These are phyloP conservation scores for Gorgonomyces haynaldii DNA, from an alignment of 192 early-diverging fungal genomes.

Conservation along the genomic window DNA sequence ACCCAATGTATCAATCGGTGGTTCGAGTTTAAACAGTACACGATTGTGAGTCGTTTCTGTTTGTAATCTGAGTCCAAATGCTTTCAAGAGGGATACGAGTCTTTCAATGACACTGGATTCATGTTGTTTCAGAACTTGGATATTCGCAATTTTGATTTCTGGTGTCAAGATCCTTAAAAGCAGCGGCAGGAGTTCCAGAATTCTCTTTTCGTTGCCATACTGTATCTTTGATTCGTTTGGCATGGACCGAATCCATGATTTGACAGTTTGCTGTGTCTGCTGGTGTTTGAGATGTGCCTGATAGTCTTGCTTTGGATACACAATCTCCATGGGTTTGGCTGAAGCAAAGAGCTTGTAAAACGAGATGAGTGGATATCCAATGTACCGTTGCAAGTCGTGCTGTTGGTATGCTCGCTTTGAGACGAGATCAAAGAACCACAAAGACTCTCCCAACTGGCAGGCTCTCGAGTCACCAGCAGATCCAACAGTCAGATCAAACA, in stretches of 20 bases:
- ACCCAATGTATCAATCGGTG: no score
- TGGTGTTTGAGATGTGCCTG: slow-evolving; percentile 42
- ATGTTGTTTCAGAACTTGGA: slow-evolving; percentile 46
- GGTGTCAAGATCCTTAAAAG: slow-evolving; percentile 72
- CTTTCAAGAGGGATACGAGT: slow-evolving; percentile 56
- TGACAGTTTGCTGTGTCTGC: slow-evolving; percentile 39
- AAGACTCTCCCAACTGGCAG: slow-evolving; percentile 62
- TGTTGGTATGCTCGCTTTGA: slow-evolving; percentile 36
- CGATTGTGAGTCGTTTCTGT: no score
- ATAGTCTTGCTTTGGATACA: slow-evolving; percentile 70
- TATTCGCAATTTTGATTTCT: slow-evolving; percentile 53
- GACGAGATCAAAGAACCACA: slow-evolving; percentile 70
- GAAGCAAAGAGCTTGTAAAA: slow-evolving; percentile 77
- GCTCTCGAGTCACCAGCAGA: slow-evolving; percentile 18
- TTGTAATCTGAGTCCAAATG: slow-evolving; percentile 59
- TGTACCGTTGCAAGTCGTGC: slow-evolving; percentile 52
- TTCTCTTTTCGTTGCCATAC: no score
- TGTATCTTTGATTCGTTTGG: no score
- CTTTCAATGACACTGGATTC: slow-evolving; percentile 43
- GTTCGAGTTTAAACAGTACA: no score
- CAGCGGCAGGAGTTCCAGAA: slow-evolving; percentile 49
- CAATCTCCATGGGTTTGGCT: slow-evolving; percentile 30
- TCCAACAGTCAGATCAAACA: slow-evolving; percentile 58
- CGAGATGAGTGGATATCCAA: slow-evolving; percentile 55
- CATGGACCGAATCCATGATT: slow-evolving; percentile 36